Percentiles rank a stretch among this genome's conserved stretches.
Evolutionary conservation across 768 basidiomycete species (phyloP).

Genomic region (Tricholoma matsutake): DNA sequence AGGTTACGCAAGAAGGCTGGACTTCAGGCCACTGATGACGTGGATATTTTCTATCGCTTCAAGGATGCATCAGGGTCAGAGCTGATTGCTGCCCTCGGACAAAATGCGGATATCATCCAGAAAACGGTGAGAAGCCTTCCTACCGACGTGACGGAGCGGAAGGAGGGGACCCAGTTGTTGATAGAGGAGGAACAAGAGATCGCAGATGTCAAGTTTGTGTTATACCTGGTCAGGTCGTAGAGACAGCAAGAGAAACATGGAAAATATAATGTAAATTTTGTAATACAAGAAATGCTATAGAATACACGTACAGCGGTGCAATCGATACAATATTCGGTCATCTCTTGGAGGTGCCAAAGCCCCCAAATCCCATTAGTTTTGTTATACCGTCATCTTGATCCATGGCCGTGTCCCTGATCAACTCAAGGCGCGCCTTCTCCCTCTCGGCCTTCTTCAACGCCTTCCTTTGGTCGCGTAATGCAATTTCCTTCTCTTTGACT

Average conservation of each 20-base stretch:
- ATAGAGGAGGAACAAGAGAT: slow-evolving; percentile 89
- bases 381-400: slow-evolving; percentile 66
- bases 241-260: slow-evolving; percentile 16
- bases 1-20: slow-evolving; percentile 95
- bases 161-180: slow-evolving; percentile 47
- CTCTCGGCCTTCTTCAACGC: slow-evolving; percentile 77
- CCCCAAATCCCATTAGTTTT: slow-evolving; percentile 86
- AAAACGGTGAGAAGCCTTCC: slow-evolving; percentile 77
- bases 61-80: slow-evolving; percentile 65
- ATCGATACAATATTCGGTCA: slow-evolving; percentile 32
- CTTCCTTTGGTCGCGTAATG: slow-evolving; percentile 69
- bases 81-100: slow-evolving; percentile 57
- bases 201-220: slow-evolving; percentile 70
- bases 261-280: slow-evolving; percentile 19
- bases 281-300: slow-evolving; percentile 27
- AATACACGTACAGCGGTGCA: slow-evolving; percentile 21
- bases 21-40: slow-evolving; percentile 91
- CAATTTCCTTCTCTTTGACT: slow-evolving; percentile 69
- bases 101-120: slow-evolving; percentile 65
- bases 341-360: slow-evolving; percentile 86
- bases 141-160: slow-evolving; percentile 50
- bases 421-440: slow-evolving; percentile 64
- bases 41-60: slow-evolving; percentile 83
- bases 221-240: slow-evolving; percentile 61
- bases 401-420: slow-evolving; percentile 48